A percentile compares a stretch with the other conserved stretches of the same genome.
These are phyloP conservation scores for Suillus subluteus DNA, from an alignment of 768 basidiomycete species.

Conservation along the genomic window DNA sequence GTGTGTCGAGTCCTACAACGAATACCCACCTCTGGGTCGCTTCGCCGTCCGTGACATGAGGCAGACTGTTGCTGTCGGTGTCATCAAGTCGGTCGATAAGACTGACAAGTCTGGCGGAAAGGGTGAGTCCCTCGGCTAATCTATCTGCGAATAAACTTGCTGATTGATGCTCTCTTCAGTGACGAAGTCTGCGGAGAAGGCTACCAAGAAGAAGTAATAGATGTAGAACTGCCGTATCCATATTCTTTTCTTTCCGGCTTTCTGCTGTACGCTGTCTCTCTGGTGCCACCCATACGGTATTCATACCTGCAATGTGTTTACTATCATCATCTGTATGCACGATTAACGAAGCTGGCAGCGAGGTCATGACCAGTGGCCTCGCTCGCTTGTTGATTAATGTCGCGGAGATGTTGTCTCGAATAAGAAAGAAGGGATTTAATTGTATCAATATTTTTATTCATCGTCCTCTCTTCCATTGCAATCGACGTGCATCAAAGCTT, in stretches of 20 bases:
- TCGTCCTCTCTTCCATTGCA: too few species aligned
- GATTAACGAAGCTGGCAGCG: conserved; percentile 42
- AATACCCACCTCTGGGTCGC: conserved; percentile 99
- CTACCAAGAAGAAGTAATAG: conserved; percentile 93
- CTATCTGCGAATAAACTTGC: background rate
- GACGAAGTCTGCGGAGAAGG: conserved; percentile 96
- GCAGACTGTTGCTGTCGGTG: conserved; percentile 97
- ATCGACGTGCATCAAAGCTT: background rate
- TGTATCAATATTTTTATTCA: conserved; percentile 9
- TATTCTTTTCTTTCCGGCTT: conserved; percentile 52
- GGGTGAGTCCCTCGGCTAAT: conserved; percentile 48
- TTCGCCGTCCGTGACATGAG: conserved; percentile 99
- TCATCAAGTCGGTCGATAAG: conserved; percentile 98
- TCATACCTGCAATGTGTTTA: conserved; percentile 40
- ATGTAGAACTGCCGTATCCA: conserved; percentile 72
- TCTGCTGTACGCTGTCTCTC: conserved; percentile 45
- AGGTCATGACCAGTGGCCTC: conserved; percentile 22
- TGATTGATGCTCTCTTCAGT: conserved; percentile 47
- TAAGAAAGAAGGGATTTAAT: conserved; percentile 6
- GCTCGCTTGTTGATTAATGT: conserved; percentile 13
- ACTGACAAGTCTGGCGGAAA: conserved; percentile 88
- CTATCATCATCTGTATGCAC: conserved; percentile 50
- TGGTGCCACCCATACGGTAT: conserved; percentile 28
- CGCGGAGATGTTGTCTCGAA: conserved; percentile 10
- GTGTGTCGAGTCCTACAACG: conserved; percentile 92